Conservation (phyloP, 1,284 basidiomycete species). For the Austroboletus rostrupii region DNA sequence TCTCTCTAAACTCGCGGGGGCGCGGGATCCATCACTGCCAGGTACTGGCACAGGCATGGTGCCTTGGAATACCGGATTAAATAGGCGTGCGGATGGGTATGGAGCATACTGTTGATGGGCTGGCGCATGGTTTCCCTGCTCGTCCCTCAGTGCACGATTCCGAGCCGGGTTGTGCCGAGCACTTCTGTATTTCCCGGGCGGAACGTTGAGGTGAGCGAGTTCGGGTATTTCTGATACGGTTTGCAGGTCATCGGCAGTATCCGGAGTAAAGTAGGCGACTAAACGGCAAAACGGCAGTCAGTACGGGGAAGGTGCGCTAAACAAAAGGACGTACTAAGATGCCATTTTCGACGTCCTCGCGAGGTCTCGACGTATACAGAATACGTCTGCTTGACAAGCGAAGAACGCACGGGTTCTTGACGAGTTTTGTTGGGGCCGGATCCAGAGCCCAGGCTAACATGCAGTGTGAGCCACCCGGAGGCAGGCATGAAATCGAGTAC, state of each 20-base stretch:
- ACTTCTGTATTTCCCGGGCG: constrained; percentile 57
- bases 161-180: constrained; percentile 46
- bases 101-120: constrained; percentile 27
- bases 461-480: constrained; percentile 12
- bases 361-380: constrained; percentile 66
- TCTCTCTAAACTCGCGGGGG: constrained; percentile 9
- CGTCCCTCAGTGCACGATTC: constrained; percentile 24
- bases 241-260: constrained; percentile 50
- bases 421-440: constrained; percentile 33
- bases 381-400: constrained; percentile 75
- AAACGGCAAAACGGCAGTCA: constrained; percentile 5
- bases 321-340: constrained; percentile 54
- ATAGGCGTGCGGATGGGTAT: constrained; percentile 28
- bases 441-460: constrained; percentile 33
- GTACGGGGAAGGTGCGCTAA: neutral
- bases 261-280: constrained; percentile 73
- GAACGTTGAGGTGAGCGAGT: constrained; percentile 51
- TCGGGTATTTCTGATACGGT: constrained; percentile 57
- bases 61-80: constrained; percentile 11
- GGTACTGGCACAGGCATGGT: neutral
- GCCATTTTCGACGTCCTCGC: constrained; percentile 69
- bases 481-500: constrained; percentile 9
- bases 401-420: constrained; percentile 40
- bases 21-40: constrained; percentile 3
- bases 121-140: constrained; percentile 11